These are phyloP conservation scores for Ganoderma resinaceum DNA, from an alignment of 1,284 basidiomycete species.

Conservation along the genomic window DNA sequence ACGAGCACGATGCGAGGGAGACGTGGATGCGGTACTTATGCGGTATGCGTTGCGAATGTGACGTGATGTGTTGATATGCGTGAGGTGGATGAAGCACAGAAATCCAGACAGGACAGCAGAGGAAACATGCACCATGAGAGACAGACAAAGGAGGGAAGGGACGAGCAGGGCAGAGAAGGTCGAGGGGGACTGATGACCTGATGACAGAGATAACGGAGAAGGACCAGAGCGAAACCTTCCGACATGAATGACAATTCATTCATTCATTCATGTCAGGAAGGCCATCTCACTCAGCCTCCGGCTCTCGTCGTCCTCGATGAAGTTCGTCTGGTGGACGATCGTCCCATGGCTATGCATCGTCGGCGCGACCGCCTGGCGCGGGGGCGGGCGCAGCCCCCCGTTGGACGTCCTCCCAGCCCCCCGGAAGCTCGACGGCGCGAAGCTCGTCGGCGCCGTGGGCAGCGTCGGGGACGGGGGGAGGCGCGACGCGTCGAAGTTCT, in stretches of 20 bases:
- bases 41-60: not conserved
- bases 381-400: constrained; percentile 28
- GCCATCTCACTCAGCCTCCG: constrained; percentile 73
- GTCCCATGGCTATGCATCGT: constrained; percentile 63
- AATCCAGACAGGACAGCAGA: too few relatives aligned
- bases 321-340: constrained; percentile 56
- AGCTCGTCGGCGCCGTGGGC: not conserved
- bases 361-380: constrained; percentile 56
- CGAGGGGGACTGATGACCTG: not conserved
- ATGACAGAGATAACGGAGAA: not conserved
- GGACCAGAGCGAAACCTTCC: not conserved
- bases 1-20: constrained; percentile 1
- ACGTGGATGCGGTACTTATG: not conserved
- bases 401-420: constrained; percentile 1
- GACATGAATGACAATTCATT: not conserved
- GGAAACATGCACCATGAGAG: not conserved
- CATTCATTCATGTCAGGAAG: constrained; percentile 57
- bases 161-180: not conserved
- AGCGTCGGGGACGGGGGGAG: constrained; percentile 24
- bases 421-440: not conserved
- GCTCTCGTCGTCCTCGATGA: constrained; percentile 70
- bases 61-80: not conserved
- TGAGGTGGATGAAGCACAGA: not conserved
- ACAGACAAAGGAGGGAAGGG: not conserved
- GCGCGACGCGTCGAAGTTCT: constrained; percentile 26